Percentiles rank a stretch among this genome's conserved stretches.
Conservation (phyloP, 305 asterid genomes). For the Fraxinus platypoda region DNA sequence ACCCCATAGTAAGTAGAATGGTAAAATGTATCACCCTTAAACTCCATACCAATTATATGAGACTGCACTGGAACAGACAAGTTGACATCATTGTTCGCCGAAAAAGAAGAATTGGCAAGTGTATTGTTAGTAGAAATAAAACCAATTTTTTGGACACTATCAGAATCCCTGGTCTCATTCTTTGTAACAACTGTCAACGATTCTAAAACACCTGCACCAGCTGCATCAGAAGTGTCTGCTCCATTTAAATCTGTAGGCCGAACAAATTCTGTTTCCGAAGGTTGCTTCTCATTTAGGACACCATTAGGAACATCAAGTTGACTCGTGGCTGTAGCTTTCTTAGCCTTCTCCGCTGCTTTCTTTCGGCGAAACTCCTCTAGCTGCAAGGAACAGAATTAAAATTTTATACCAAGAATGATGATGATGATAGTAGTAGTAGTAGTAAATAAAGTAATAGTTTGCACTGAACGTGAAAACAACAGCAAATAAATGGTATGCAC, state of each 20-base stretch:
- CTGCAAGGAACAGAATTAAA: constrained; percentile 35
- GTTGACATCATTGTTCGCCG: constrained; percentile 27
- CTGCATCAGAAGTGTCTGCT: constrained; percentile 57
- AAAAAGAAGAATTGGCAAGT: constrained; percentile 30
- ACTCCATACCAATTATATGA: constrained; percentile 35
- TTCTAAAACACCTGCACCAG: constrained; percentile 35
- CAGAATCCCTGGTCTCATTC: constrained; percentile 39
- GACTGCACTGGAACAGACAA: constrained; percentile 30
- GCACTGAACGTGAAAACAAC: background rate
- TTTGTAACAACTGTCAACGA: constrained; percentile 30
- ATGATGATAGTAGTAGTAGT: background rate
- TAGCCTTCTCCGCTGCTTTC: constrained; percentile 78
- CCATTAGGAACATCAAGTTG: constrained; percentile 44
- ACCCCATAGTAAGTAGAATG: constrained; percentile 35
- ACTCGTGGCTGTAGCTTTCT: constrained; percentile 43
- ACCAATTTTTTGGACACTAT: constrained; percentile 31
- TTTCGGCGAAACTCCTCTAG: constrained; percentile 90
- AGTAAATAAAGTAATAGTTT: background rate
- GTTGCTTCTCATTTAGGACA: constrained; percentile 41
- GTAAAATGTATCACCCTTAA: constrained; percentile 36
- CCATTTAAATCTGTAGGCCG: constrained; percentile 47
- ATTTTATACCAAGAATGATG: background rate
- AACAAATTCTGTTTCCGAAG: constrained; percentile 44
- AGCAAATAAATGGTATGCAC: background rate
- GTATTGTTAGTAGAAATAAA: constrained; percentile 31